These are phyloP conservation scores for Trametes cingulata DNA, from an alignment of 768 basidiomycete genomes.

Conservation along the genomic window DNA sequence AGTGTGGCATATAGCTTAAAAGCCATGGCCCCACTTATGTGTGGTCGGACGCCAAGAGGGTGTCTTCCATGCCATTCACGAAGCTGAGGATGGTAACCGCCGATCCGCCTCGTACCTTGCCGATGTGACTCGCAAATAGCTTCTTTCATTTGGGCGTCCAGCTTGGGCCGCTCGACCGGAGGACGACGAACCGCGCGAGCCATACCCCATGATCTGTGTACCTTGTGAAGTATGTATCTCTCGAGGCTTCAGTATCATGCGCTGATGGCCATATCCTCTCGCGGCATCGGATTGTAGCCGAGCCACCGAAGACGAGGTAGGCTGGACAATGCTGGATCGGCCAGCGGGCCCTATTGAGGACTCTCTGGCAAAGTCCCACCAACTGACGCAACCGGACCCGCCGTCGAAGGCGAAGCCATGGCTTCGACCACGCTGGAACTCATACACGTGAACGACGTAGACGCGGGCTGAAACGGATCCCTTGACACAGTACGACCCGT, in stretches of 20 bases:
- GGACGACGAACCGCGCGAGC: not conserved
- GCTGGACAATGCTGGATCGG: not conserved
- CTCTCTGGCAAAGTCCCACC: not conserved
- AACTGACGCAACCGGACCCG: not conserved
- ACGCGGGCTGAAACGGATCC: not conserved
- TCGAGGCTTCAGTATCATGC: not conserved
- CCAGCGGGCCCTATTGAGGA: not conserved
- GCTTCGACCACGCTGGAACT: slow-evolving; percentile 4
- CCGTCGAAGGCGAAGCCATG: slow-evolving; percentile 9
- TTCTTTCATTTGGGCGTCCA: slow-evolving; percentile 7
- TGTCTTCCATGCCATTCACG: not conserved
- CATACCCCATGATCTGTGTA: not conserved
- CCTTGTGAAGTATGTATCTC: not conserved
- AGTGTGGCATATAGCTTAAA: not conserved
- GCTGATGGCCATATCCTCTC: not conserved
- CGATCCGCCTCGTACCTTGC: not conserved
- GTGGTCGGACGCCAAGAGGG: not conserved
- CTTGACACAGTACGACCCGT: slow-evolving; percentile 6
- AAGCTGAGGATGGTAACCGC: not conserved
- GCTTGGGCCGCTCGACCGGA: not conserved
- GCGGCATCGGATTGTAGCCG: not conserved
- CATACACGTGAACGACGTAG: slow-evolving; percentile 4
- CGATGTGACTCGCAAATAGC: not conserved
- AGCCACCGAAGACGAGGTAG: not conserved
- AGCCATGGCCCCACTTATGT: not conserved